Conservation (phyloP, 2,329 filamentous ascomycete species). For the Talaromyces sp. region DNA sequence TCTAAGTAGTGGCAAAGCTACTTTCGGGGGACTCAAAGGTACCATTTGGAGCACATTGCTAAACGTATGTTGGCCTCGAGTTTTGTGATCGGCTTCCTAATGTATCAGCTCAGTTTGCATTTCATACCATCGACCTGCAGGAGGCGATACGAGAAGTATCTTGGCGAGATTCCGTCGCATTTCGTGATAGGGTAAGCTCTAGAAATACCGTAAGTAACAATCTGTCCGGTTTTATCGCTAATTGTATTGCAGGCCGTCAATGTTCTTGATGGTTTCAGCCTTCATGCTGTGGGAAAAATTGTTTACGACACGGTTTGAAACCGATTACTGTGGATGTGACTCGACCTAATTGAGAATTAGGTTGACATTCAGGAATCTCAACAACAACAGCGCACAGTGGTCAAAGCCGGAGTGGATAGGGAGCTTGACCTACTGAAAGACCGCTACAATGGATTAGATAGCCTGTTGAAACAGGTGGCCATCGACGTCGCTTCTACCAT, state of each 20-base stretch:
- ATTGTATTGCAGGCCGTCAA: conserved; percentile 46
- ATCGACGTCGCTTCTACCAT: conserved; percentile 57
- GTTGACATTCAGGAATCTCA: conserved; percentile 77
- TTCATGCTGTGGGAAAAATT: conserved; percentile 62
- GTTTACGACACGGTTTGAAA: conserved; percentile 58
- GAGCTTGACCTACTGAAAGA: conserved; percentile 73
- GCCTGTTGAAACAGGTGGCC: conserved; percentile 63
- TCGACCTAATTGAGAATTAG: conserved; percentile 20
- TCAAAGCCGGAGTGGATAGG: conserved; percentile 64
- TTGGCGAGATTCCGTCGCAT: conserved; percentile 46
- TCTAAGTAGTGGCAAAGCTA: conserved; percentile 50
- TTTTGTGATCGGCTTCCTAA: conserved; percentile 6
- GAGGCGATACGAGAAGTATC: conserved; percentile 56
- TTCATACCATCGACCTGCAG: conserved; percentile 62
- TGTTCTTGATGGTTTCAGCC: conserved; percentile 51
- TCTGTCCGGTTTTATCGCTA: neutral
- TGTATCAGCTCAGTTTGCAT: conserved; percentile 54
- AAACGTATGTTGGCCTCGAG: conserved; percentile 30
- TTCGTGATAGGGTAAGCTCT: conserved; percentile 48
- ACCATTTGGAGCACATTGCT: conserved; percentile 70
- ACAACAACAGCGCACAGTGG: conserved; percentile 63
- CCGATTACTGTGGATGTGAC: neutral
- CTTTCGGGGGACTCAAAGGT: conserved; percentile 52
- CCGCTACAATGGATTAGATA: conserved; percentile 70
- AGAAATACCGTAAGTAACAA: neutral